Evolutionary conservation across 2,329 filamentous ascomycete species (phyloP).

Genomic region (Diaporthe aspalathi): DNA sequence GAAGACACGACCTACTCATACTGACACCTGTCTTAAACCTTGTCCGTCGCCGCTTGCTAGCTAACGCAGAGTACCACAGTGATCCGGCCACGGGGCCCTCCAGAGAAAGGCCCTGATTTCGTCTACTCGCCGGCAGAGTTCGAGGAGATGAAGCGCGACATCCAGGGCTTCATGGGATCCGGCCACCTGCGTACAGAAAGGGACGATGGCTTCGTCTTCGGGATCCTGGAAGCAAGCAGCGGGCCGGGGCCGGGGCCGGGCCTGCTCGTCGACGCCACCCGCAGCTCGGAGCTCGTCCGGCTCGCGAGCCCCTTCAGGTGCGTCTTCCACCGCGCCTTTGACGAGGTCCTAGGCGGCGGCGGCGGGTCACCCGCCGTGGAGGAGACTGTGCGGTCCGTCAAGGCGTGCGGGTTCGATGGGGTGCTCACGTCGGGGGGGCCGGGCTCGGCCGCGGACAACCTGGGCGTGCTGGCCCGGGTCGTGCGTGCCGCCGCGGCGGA

Average conservation of each 20-base stretch:
- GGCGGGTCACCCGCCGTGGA: slow-evolving; percentile 24
- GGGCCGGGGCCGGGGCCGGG: background rate
- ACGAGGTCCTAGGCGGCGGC: slow-evolving; percentile 53
- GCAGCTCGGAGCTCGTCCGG: slow-evolving; percentile 54
- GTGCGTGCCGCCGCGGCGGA: slow-evolving; percentile 43
- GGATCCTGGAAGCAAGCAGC: slow-evolving; percentile 50
- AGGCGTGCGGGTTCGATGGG: slow-evolving; percentile 59
- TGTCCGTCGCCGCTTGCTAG: background rate
- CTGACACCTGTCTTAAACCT: background rate
- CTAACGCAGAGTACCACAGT: slow-evolving; percentile 41
- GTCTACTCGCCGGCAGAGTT: slow-evolving; percentile 60
- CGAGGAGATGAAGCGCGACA: slow-evolving; percentile 54
- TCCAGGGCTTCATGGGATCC: slow-evolving; percentile 52
- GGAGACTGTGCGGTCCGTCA: slow-evolving; percentile 51
- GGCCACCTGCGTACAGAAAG: slow-evolving; percentile 52
- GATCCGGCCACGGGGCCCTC: slow-evolving; percentile 63
- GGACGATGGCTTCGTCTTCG: slow-evolving; percentile 70
- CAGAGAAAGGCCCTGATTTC: slow-evolving; percentile 54
- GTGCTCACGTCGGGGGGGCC: slow-evolving; percentile 65
- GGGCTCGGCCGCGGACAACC: slow-evolving; percentile 55
- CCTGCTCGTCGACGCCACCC: slow-evolving; percentile 53
- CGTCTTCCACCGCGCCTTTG: slow-evolving; percentile 69
- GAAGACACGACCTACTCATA: background rate
- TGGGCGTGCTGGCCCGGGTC: slow-evolving; percentile 51
- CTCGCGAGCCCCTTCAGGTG: slow-evolving; percentile 56